Percentiles rank a stretch among this genome's conserved stretches.
Conservation (phyloP, 2,329 filamentous ascomycete species). For the Alternaria alternata region DNA sequence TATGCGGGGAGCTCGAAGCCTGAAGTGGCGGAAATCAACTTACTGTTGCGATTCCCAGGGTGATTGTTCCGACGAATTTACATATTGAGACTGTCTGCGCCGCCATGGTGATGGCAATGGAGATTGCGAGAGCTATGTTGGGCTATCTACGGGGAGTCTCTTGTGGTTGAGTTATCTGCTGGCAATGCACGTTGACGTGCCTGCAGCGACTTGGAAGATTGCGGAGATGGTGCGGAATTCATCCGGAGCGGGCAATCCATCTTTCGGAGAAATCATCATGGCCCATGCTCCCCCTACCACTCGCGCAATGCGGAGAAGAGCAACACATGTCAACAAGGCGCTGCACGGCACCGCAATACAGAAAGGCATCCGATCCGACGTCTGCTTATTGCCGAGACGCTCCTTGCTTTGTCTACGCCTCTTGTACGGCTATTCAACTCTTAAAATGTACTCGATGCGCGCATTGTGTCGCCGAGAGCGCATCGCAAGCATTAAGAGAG, state of each 20-base stretch:
- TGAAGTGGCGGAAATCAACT: conserved; percentile 49
- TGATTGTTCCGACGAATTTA: conserved; percentile 94
- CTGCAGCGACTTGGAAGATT: conserved; percentile 24
- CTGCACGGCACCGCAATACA: neutral
- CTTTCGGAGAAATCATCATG: neutral
- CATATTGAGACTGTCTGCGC: conserved; percentile 75
- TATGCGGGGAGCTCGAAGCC: conserved; percentile 7
- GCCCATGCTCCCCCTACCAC: conserved; percentile 11
- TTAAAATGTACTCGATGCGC: neutral
- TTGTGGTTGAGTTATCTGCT: neutral
- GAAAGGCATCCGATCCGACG: neutral
- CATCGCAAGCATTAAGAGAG: conserved; percentile 6
- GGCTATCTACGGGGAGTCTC: neutral
- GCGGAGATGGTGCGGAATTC: conserved; percentile 20
- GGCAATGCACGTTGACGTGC: conserved; percentile 29
- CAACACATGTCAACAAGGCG: neutral
- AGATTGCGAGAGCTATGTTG: neutral
- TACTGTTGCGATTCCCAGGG: conserved; percentile 87
- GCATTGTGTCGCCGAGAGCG: neutral
- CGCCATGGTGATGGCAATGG: conserved; percentile 58
- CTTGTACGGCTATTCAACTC: neutral
- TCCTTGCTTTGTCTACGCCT: neutral
- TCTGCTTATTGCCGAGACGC: neutral
- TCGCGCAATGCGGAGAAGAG: conserved; percentile 8
- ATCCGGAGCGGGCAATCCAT: conserved; percentile 1